A percentile compares a stretch with the other conserved stretches of the same genome.
Evolutionary conservation across 768 basidiomycete genomes (phyloP).

Genomic region (Pisolithus orientalis): DNA sequence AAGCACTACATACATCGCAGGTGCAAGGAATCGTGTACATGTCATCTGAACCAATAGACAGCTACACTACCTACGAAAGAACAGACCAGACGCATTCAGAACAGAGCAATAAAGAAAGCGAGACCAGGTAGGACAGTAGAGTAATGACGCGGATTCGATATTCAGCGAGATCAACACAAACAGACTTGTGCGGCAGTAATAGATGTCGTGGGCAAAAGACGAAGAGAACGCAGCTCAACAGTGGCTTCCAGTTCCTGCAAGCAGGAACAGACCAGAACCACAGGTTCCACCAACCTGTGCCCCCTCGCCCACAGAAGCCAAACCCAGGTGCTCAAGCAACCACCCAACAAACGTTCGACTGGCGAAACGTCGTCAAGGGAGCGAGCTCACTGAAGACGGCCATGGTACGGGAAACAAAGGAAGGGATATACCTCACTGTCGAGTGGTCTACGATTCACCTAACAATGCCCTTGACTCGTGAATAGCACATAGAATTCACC

Average conservation of each 20-base stretch:
- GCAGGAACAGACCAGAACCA: constrained; percentile 12
- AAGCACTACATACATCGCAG: constrained; percentile 29
- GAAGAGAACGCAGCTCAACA: constrained; percentile 11
- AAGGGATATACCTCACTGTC: not conserved
- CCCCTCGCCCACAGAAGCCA: constrained; percentile 8
- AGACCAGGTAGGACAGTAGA: constrained; percentile 8
- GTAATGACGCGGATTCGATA: not conserved
- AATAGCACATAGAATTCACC: constrained; percentile 13
- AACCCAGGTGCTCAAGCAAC: constrained; percentile 19
- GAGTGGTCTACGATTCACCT: not conserved
- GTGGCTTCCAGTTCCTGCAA: constrained; percentile 20
- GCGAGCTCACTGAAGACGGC: constrained; percentile 13
- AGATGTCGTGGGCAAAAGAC: constrained; percentile 18
- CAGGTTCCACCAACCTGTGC: constrained; percentile 6
- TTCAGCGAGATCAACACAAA: not conserved
- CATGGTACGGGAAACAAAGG: not conserved
- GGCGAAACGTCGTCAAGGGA: constrained; percentile 27
- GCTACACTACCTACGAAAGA: constrained; percentile 28
- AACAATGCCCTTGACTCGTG: not conserved
- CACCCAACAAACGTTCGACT: constrained; percentile 28
- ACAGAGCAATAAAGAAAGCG: constrained; percentile 17
- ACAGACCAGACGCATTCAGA: constrained; percentile 20
- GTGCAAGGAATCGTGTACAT: constrained; percentile 27
- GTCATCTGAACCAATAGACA: constrained; percentile 23
- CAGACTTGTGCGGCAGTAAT: constrained; percentile 12